These are phyloP conservation scores for Fusarium heterosporum DNA, from an alignment of 2,329 filamentous ascomycete genomes.

Conservation along the genomic window DNA sequence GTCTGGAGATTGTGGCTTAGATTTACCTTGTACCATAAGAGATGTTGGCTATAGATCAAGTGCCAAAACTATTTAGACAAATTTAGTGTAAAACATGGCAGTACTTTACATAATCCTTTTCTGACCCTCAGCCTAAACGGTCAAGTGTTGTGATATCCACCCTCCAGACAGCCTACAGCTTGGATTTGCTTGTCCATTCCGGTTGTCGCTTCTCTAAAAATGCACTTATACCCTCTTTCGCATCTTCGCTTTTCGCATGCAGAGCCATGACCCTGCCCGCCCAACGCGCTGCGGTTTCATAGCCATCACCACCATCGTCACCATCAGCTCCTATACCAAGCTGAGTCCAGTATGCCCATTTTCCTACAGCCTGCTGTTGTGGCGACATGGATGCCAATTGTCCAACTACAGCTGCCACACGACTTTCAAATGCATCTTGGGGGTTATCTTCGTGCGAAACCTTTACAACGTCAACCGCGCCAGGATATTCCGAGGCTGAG, in stretches of 20 bases:
- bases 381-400: constrained; percentile 25
- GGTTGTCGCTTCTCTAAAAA: constrained; percentile 37
- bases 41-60: neutral
- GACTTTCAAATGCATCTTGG: constrained; percentile 13
- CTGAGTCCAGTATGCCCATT: constrained; percentile 46
- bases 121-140: too few species aligned
- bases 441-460: neutral
- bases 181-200: constrained; percentile 21
- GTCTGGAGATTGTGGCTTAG: constrained; percentile 4
- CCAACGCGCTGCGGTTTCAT: constrained; percentile 36
- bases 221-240: constrained; percentile 40
- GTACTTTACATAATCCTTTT: too few species aligned
- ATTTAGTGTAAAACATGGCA: too few species aligned
- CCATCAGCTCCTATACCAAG: constrained; percentile 18
- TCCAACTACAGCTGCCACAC: constrained; percentile 22
- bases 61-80: too few species aligned
- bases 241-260: constrained; percentile 42
- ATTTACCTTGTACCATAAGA: accelerated
- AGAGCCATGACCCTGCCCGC: constrained; percentile 43
- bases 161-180: neutral
- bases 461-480: constrained; percentile 36
- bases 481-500: constrained; percentile 22
- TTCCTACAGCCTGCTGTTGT: constrained; percentile 40
- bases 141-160: too few species aligned
- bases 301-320: constrained; percentile 34